Conservation (phyloP, 2,329 filamentous ascomycete species). For the Fusarium agapanthi region DNA sequence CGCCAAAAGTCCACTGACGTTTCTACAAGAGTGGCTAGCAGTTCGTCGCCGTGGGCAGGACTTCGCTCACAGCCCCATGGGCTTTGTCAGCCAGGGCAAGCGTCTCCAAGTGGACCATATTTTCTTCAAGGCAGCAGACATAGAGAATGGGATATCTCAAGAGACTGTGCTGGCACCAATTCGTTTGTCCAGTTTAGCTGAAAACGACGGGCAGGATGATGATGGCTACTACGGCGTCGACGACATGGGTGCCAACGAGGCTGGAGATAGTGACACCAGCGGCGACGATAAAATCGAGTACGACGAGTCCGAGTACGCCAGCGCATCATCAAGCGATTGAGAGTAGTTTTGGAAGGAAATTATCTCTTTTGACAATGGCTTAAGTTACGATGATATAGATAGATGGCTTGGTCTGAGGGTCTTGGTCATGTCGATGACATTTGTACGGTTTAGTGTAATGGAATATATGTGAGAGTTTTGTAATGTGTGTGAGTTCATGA, state of each 20-base stretch:
- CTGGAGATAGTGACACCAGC: constrained; percentile 24
- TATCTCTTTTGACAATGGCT: not conserved
- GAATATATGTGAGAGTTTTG: not conserved
- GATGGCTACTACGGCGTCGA: constrained; percentile 37
- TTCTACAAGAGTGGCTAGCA: constrained; percentile 66
- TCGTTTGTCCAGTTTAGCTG: not conserved
- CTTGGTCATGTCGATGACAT: not conserved
- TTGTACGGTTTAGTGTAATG: not conserved
- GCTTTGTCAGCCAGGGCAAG: constrained; percentile 63
- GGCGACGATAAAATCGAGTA: constrained; percentile 39
- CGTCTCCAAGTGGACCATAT: constrained; percentile 56
- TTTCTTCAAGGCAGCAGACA: constrained; percentile 55
- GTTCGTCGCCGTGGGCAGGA: constrained; percentile 64
- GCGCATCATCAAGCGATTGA: not conserved
- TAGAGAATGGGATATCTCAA: not conserved
- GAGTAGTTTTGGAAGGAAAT: not conserved
- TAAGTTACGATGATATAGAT: not conserved
- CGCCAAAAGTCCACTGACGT: constrained; percentile 49
- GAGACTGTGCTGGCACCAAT: constrained; percentile 9
- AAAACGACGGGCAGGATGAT: constrained; percentile 10
- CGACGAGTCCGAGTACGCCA: constrained; percentile 38
- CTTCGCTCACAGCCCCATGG: constrained; percentile 67
- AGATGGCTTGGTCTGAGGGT: not conserved
- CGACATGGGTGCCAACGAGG: constrained; percentile 41
- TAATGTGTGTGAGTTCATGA: not conserved